Base-by-base conservation (phyloP, 768 basidiomycete species). In the Pleurotus giganteus region DNA sequence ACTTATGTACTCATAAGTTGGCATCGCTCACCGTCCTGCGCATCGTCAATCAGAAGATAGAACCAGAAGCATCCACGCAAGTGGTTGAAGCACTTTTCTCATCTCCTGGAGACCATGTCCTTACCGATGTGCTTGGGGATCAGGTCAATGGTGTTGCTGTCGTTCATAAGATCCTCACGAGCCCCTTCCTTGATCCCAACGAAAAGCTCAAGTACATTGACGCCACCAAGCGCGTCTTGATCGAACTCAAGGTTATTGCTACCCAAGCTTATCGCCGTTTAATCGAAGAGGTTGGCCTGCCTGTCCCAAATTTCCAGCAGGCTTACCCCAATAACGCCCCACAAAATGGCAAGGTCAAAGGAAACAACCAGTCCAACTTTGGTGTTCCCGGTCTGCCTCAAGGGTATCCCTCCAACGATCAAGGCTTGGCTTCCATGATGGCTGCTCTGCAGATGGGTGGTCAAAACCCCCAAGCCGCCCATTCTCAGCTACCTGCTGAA, bases 1-100 rank as follows among this genome's bases (percentile, higher is more conserved):
- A 98, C 70, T 80, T 98, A 55, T 98, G 95, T 76, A 97, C 94
- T 2, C 97, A 99, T 77, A 98, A 98, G 71, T 71, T 99, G 63
- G 96, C 97, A 0, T 97, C 94, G 2, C 78, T 95, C 60, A 96
- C 94, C 1, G 94, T 98, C 36, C 78, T 99, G 60, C 82, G 95
- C 66, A 93, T 99, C 62, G 88, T 98, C 69, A 98, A 98, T 66
- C 97, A 99, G 72, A 93, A 91, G 71, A 86, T 88, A 23, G 97
- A 98, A 67, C 87, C 89, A 0, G 84, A 91, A 39, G 96, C 97
- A 12, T 91, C 92, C 17, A 78, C 75, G 45, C 88, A 91, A 61
- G 86, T 98, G 51, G 85, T 96, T 56, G 87, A 94, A 47, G 89
- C 93, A 1, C 73, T 99, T 59, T 97, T 98, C 77, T 82, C 83